Base-by-base conservation (phyloP, 148 eudicot genomes). In the Rhododendron henanense region DNA sequence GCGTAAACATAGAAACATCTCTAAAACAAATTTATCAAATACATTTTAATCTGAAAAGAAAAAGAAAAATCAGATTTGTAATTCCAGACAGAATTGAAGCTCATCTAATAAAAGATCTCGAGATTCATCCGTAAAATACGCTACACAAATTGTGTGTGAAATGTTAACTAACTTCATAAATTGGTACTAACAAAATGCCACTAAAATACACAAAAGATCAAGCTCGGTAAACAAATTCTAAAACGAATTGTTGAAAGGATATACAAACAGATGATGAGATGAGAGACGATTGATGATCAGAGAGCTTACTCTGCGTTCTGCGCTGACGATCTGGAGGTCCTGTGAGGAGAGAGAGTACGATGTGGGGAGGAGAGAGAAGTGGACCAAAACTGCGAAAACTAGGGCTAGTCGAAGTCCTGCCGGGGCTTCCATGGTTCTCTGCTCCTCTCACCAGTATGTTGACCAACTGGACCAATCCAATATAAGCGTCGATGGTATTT, bases 231-330 rank as follows among this genome's bases (percentile, higher is more conserved):
- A 15, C 19, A 14, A 25, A 25, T 31, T 48, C 41, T 13, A 47
- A 41, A 51, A 45, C 55, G 15, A 77, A 79, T 23, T 25, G 59
- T 44, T 65, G 35, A 48, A 50, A 48, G 71, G 44, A 23, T 47
- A 14, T 67, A 9, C 7, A 81, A 25, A 78, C 13, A 78, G 23
- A 80, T 51, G n/a, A 13, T 23, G 61, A 50, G 83, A 65, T 37
- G 6, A n/a, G 84, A 83, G 44, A 25, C 37, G 39, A 69, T 8
- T 19, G 31, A 39, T 28, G 33, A 61, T 35, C 37, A 84, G 31
- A 85, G 84, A 86, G 77, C 87, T 76, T 88, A 96, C 99, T 77
- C 94, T 90, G 79, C 99, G 99, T 86, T 96, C 98, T 84, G 99
- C 99, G 81, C 86, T 88, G 75, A 92, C 82, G 91, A 96, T 93